phyloP scores from a whole-genome alignment of 208 protist genomes.

The Herpetomonas samuelpessoai region DNA sequence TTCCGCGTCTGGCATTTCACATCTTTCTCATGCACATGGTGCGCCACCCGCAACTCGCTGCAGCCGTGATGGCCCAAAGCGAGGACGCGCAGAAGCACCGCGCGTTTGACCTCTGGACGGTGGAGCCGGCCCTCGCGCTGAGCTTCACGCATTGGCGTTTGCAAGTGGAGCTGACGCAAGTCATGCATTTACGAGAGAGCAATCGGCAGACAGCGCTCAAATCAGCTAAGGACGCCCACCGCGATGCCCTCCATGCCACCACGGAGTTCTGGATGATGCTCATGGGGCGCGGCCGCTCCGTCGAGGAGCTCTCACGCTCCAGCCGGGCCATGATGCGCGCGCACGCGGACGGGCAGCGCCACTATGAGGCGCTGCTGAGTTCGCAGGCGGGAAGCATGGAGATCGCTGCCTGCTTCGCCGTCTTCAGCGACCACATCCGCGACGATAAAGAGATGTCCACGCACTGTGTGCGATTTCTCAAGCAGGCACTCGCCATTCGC shows the following conservation, averaged over 20 bases:
- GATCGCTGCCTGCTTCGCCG: slow-evolving; percentile 17
- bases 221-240: slow-evolving; percentile 15
- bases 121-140: slow-evolving; percentile 10
- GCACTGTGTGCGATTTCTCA: slow-evolving; percentile 12
- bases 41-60: not conserved
- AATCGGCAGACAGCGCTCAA: slow-evolving; percentile 14
- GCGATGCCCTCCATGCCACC: slow-evolving; percentile 12
- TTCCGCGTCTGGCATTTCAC: slow-evolving; percentile 8
- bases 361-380: slow-evolving; percentile 8
- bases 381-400: slow-evolving; percentile 12
- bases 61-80: not conserved
- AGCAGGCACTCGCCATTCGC: slow-evolving; percentile 2
- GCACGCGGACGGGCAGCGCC: not conserved
- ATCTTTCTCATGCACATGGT: slow-evolving; percentile 15
- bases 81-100: not conserved
- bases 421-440: slow-evolving; percentile 17
- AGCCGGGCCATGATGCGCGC: slow-evolving; percentile 5
- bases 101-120: not conserved
- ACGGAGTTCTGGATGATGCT: slow-evolving; percentile 22
- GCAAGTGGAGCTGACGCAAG: slow-evolving; percentile 4
- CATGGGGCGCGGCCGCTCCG: slow-evolving; percentile 7
- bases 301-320: not conserved
- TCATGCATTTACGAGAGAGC: slow-evolving; percentile 17
- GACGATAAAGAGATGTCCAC: slow-evolving; percentile 12
- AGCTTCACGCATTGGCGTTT: slow-evolving; percentile 12